These are phyloP conservation scores for Nannochloropsis salina DNA, from an alignment of 108 stramenopile genomes.

Conservation along the genomic window DNA sequence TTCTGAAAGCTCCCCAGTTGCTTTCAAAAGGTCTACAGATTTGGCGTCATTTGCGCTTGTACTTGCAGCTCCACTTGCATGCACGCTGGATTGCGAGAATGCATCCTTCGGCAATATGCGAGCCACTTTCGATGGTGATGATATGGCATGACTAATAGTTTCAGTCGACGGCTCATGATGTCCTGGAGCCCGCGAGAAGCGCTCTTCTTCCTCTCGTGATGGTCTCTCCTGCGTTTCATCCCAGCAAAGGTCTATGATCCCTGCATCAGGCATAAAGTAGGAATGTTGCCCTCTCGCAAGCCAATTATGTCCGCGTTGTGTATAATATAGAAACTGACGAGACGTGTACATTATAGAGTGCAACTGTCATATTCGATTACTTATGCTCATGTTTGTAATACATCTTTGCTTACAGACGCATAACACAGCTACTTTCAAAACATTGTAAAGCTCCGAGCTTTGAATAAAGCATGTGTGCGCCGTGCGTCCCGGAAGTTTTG, in stretches of 20 bases:
- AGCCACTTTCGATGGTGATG: not conserved
- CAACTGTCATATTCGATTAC: too few relatives aligned
- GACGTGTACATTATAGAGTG: too few relatives aligned
- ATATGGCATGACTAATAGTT: not conserved
- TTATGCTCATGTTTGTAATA: too few relatives aligned
- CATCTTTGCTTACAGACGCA: too few relatives aligned
- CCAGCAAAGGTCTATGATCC: not conserved
- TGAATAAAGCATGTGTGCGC: too few relatives aligned
- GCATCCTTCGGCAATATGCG: not conserved
- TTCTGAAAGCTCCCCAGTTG: constrained; percentile 1
- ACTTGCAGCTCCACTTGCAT: not conserved
- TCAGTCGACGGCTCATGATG: not conserved
- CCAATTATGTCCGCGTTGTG: too few relatives aligned
- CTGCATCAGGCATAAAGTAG: too few relatives aligned
- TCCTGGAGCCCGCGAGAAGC: not conserved
- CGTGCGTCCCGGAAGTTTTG: too few relatives aligned
- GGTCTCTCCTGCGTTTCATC: not conserved
- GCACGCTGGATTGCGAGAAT: not conserved
- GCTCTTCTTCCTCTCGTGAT: not conserved
- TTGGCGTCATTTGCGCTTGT: not conserved
- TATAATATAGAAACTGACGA: too few relatives aligned
- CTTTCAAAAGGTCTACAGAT: not conserved
- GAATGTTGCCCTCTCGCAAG: too few relatives aligned
- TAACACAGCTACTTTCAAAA: too few relatives aligned
- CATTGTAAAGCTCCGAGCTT: too few relatives aligned